phyloP scores from a whole-genome alignment of 495 filamentous ascomycete species.

The Paragyromitra xinjiangensis region DNA sequence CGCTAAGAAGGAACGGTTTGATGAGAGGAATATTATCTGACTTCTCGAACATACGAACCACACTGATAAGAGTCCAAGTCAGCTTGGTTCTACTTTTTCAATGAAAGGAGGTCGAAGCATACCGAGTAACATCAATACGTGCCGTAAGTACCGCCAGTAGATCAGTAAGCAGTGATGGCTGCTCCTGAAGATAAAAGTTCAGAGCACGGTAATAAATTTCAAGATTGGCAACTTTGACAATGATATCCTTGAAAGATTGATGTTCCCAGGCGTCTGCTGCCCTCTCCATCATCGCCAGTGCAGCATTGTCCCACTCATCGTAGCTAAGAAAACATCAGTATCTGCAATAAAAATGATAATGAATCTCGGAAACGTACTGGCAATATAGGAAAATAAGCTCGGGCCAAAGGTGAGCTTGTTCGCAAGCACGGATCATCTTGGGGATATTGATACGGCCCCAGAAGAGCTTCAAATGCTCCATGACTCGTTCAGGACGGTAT shows the following conservation, averaged over 20 bases:
- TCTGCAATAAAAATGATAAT: not conserved
- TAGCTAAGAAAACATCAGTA: constrained; percentile 62
- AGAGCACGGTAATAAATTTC: constrained; percentile 99
- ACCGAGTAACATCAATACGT: constrained; percentile 94
- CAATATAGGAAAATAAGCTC: constrained; percentile 98
- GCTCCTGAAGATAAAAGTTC: constrained; percentile 97
- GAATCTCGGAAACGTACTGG: constrained; percentile 63
- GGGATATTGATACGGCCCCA: constrained; percentile 99
- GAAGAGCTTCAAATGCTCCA: constrained; percentile 99
- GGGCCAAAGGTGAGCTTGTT: constrained; percentile 96
- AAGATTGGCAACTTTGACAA: constrained; percentile 96
- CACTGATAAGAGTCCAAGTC: constrained; percentile 57
- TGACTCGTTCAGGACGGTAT: constrained; percentile 93
- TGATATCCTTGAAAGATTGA: constrained; percentile 99
- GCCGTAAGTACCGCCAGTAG: constrained; percentile 89
- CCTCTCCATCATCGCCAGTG: constrained; percentile 98
- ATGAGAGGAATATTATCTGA: constrained; percentile 98
- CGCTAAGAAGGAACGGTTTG: constrained; percentile 98
- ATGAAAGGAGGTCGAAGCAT: not conserved
- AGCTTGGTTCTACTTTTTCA: not conserved
- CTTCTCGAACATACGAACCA: constrained; percentile 97
- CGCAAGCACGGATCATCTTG: constrained; percentile 94
- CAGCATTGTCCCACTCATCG: constrained; percentile 98
- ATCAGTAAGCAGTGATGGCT: constrained; percentile 93
- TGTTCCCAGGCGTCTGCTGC: constrained; percentile 99